These are phyloP conservation scores for Dryas integrifolia DNA, from an alignment of 331 rosid genomes.

Conservation along the genomic window DNA sequence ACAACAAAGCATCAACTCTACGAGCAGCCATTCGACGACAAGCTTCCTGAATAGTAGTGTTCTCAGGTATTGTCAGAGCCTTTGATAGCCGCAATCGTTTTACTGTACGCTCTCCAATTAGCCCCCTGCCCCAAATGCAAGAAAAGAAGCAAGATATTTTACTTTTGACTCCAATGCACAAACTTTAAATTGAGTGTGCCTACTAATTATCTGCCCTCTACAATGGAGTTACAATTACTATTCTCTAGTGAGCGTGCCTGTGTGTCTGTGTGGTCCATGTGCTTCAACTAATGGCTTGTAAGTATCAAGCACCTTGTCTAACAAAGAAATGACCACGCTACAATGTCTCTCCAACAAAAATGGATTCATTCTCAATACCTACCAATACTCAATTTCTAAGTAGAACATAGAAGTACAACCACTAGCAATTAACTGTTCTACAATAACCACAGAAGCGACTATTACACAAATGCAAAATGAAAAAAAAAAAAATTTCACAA, in stretches of 20 bases:
- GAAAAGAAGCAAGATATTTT: neutral
- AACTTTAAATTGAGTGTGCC: neutral
- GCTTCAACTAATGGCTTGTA: neutral
- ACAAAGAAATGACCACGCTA: neutral
- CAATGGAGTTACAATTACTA: neutral
- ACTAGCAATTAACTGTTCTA: neutral
- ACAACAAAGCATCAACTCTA: conserved; percentile 80
- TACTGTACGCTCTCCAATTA: conserved; percentile 79
- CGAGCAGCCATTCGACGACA: conserved; percentile 94
- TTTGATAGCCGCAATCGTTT: conserved; percentile 77
- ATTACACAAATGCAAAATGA: neutral
- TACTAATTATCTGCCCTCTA: neutral
- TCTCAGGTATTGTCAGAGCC: conserved; percentile 90
- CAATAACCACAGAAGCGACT: neutral
- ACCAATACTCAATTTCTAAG: neutral
- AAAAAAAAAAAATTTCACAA: neutral
- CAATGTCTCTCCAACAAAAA: neutral
- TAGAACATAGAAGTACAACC: neutral
- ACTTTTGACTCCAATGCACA: neutral
- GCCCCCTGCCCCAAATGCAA: conserved; percentile 53
- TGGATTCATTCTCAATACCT: neutral
- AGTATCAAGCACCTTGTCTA: neutral
- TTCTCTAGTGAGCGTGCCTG: too few species aligned
- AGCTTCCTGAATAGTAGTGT: conserved; percentile 69
- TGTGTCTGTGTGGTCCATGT: too few species aligned